phyloP scores from a whole-genome alignment of 2,329 filamentous ascomycete genomes.

The Rutstroemia sp. region DNA sequence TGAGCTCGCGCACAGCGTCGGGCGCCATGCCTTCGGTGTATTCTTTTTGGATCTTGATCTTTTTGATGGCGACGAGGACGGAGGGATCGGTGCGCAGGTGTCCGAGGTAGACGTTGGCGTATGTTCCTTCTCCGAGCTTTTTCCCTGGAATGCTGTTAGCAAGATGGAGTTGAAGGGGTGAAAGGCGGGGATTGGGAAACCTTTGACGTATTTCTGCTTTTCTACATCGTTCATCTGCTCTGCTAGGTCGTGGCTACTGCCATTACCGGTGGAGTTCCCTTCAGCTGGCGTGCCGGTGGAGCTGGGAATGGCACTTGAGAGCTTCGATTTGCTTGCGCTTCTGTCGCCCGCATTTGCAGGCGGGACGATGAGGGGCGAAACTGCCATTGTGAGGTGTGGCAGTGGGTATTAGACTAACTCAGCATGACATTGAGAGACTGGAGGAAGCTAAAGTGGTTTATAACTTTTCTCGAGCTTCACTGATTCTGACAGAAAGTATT shows the following conservation, averaged over 20 bases:
- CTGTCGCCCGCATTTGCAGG: conserved; percentile 4
- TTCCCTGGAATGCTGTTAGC: conserved; percentile 48
- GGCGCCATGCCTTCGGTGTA: conserved; percentile 88
- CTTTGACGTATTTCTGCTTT: conserved; percentile 85
- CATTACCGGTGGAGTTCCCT: conserved; percentile 10
- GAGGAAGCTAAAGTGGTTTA: too few relatives aligned
- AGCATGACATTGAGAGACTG: neutral
- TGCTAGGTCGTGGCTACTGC: conserved; percentile 47
- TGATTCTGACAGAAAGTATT: too few relatives aligned
- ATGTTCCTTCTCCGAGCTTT: conserved; percentile 93
- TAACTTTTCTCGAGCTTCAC: too few relatives aligned
- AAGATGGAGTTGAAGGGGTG: neutral
- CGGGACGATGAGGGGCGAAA: conserved; percentile 14
- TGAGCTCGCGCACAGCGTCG: conserved; percentile 92
- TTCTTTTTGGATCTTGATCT: conserved; percentile 80
- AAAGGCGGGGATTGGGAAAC: conserved; percentile 32
- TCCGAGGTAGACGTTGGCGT: conserved; percentile 89
- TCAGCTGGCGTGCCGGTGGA: conserved; percentile 17
- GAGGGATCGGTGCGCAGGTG: conserved; percentile 67
- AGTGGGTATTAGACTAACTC: neutral
- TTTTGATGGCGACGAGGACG: conserved; percentile 82
- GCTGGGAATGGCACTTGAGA: conserved; percentile 2
- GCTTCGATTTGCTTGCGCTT: conserved; percentile 10
- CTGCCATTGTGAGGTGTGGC: conserved; percentile 10
- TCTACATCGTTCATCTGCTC: conserved; percentile 77